Base-by-base conservation (phyloP, 768 basidiomycete species). In the Mycena vitilis region DNA sequence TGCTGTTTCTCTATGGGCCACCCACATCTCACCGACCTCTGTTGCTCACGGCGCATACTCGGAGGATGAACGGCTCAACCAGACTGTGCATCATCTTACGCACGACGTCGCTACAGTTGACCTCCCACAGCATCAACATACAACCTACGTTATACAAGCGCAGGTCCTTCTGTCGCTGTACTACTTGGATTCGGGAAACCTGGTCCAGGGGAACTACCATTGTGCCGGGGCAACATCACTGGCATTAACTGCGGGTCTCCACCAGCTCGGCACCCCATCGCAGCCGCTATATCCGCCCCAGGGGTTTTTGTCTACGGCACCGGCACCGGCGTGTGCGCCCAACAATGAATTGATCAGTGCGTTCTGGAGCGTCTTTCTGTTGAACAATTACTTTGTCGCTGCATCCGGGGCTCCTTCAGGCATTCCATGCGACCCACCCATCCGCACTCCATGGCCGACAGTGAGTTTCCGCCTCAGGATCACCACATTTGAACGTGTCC, bases 1-100 rank as follows among this genome's bases (percentile, higher is more conserved):
- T n/a, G 55, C 54, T 22, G 45, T 71, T n/a, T 12, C 34, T 25
- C 70, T 71, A 42, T 71, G 70, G 70, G 70, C 59, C 45, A 52
- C 15, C 22, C 63, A 55, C 8, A 20, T 71, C 25, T 49, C 61
- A n/a, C n/a, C 48, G 18, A 45, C 8, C 20, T 12, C 36, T 20
- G 16, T 44, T 51, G 53, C 23, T 25, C 44, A 36, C 36, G 48
- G 58, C 58, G 23, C 6, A 34, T 59, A 60, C 23, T 34, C 53
- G n/a, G 63, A 71, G 12, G 62, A 55, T 3, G 44, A 61, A 1
- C 49, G 64, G 3, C 59, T 71, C 1, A 25, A 38, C 7, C 66
- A 23, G 0, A 25, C 66, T 3, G 45, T 61, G 4, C 16, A 48
- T 25, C 34, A 30, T 22, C 25, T 63, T 36, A 54, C 63, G 9